Percentiles rank a stretch among this genome's conserved stretches.
Conservation (phyloP, 768 basidiomycete genomes). For the Exidia glandulosa region DNA sequence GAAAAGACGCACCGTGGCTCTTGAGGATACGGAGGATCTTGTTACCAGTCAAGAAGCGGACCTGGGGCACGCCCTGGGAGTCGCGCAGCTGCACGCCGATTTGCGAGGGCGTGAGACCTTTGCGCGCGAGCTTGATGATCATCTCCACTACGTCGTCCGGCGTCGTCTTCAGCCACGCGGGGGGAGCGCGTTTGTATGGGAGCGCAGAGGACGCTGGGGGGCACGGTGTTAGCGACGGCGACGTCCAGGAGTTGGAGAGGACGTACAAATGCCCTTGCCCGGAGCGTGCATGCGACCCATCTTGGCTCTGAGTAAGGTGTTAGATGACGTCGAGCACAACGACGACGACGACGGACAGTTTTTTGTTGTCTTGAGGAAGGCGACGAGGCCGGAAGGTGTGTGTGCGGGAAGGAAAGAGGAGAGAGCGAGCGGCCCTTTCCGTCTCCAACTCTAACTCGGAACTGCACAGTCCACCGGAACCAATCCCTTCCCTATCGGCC, state of each 20-base stretch:
- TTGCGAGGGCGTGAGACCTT: slow-evolving; percentile 95
- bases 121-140: slow-evolving; percentile 94
- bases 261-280: slow-evolving; percentile 99
- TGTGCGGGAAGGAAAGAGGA: slow-evolving; percentile 17
- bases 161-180: slow-evolving; percentile 93
- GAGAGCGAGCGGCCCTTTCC: background rate
- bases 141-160: slow-evolving; percentile 92
- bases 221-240: too few relatives aligned
- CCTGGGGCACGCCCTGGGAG: slow-evolving; percentile 96
- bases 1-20: slow-evolving; percentile 74
- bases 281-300: slow-evolving; percentile 99
- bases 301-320: slow-evolving; percentile 20
- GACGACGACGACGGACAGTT: slow-evolving; percentile 21
- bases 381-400: slow-evolving; percentile 25
- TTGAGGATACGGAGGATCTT: slow-evolving; percentile 98
- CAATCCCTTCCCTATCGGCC: too few relatives aligned
- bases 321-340: background rate
- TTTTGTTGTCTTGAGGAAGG: slow-evolving; percentile 16
- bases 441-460: too few relatives aligned
- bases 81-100: slow-evolving; percentile 98
- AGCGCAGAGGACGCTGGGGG: slow-evolving; percentile 97
- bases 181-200: slow-evolving; percentile 91
- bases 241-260: too few relatives aligned
- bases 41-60: slow-evolving; percentile 97
- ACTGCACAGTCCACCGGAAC: too few relatives aligned